Evolutionary conservation across 163 green algal species (phyloP).

Genomic region (Trebouxiophyceae sp.): DNA sequence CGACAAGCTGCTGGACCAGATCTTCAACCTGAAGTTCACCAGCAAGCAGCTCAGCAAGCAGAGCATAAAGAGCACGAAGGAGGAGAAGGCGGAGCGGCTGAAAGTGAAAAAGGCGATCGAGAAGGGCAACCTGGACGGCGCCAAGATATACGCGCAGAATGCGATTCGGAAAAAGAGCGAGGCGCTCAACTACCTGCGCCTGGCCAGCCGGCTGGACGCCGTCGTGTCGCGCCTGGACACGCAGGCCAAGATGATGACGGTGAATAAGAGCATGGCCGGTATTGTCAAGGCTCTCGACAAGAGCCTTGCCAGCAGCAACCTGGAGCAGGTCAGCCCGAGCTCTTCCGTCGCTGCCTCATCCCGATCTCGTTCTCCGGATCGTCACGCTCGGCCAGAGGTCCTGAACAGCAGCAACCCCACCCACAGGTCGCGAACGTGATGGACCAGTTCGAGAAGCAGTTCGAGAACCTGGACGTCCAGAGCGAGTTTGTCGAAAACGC

Average conservation of each 20-base stretch:
- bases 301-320: constrained; percentile 76
- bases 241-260: constrained; percentile 78
- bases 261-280: constrained; percentile 85
- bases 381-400: background rate
- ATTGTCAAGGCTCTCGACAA: constrained; percentile 90
- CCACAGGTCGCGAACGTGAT: constrained; percentile 47
- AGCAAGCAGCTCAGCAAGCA: constrained; percentile 85
- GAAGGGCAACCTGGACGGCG: constrained; percentile 95
- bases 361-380: background rate
- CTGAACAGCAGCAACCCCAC: too few species aligned
- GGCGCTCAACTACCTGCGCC: constrained; percentile 91
- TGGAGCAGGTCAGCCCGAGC: constrained; percentile 79
- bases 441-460: constrained; percentile 91
- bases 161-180: constrained; percentile 96
- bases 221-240: constrained; percentile 87
- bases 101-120: constrained; percentile 96
- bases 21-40: constrained; percentile 98
- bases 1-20: constrained; percentile 71
- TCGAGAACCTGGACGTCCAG: constrained; percentile 94
- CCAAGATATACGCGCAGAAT: constrained; percentile 95
- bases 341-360: too few species aligned
- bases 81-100: constrained; percentile 55
- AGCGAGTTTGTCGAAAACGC: constrained; percentile 81
- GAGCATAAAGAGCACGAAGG: constrained; percentile 74
- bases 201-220: constrained; percentile 84